Evolutionary conservation across 495 filamentous ascomycete species (phyloP), one percentile per base, ranked within the genome.

Genomic region (Daldinia concentrica): DNA sequence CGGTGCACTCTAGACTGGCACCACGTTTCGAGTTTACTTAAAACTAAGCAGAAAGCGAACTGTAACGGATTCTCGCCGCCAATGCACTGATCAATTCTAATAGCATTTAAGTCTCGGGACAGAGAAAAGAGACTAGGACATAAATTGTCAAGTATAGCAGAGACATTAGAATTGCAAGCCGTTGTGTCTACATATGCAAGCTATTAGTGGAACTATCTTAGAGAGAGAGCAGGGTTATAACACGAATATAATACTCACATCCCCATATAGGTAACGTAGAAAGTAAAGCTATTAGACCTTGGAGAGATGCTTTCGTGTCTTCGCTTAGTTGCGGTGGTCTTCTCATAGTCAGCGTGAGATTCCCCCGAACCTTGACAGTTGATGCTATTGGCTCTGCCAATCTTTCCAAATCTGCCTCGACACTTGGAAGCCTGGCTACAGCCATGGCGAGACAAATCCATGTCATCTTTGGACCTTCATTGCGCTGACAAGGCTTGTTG

Each of bases 371-470:
- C 17, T 58, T 62, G 12, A 69, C 27, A 19, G 14, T 58, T n/a
- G 52, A 66, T 26, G 34, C 29, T n/a, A 69, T 29, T n/a, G 29
- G 50, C 22, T 32, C 43, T 11, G 30, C 29, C 14, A 69, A 14
- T 29, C 19, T 41, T 34, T 26, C 52, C 4, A 73, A 34, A 32
- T 69, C 62, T 3, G 24, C 24, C 26, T 37, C 15, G 6, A 39
- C 43, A 32, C 45, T 24, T 3, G 62, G 71, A 32, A 73, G 51
- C 27, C 62, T 39, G 37, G 58, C 57, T 5, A 52, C 22, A 1
- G 71, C 71, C 5, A 74, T 32, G 24, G 71, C 66, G 27, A 74
- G 62, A 52, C 67, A 70, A 2, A 63, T 52, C 71, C 71, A 74
- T 9, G 58, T 54, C 62, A 41, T 60, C 15, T 32, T 70, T 2